Percentiles rank a stretch among this genome's conserved stretches.
phyloP scores from a whole-genome alignment of 73 alveolate genomes.

The Paramecium octaurelia region DNA sequence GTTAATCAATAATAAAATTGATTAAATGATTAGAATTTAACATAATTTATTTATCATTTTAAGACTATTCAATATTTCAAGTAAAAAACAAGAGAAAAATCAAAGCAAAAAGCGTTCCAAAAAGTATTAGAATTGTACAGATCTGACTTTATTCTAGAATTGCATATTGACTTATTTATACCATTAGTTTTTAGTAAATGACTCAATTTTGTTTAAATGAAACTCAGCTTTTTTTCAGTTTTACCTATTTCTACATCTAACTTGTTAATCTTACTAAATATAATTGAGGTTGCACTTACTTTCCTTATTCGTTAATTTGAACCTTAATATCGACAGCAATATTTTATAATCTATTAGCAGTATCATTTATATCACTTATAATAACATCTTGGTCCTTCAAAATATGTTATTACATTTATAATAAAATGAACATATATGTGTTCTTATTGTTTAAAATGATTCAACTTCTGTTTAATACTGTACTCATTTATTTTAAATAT shows the following conservation, averaged over 20 bases:
- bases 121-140: neutral
- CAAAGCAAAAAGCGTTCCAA: neutral
- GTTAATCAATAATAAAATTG: neutral
- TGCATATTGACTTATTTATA: neutral
- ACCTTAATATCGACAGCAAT: neutral
- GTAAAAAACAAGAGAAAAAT: neutral
- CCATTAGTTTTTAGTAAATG: constrained; percentile 4
- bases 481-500: neutral
- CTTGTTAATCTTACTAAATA: neutral
- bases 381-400: neutral
- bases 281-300: neutral
- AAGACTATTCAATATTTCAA: neutral
- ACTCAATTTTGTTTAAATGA: neutral
- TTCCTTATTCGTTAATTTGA: neutral
- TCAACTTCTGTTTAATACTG: neutral
- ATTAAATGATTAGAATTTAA: neutral
- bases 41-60: too few species aligned
- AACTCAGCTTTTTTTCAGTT: neutral
- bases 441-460: neutral
- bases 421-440: neutral
- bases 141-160: neutral
- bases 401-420: neutral
- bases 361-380: neutral
- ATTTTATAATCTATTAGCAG: neutral
- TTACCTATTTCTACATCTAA: neutral